These are phyloP conservation scores for Acidiella bohemica DNA, from an alignment of 495 filamentous ascomycete genomes.

Conservation along the genomic window DNA sequence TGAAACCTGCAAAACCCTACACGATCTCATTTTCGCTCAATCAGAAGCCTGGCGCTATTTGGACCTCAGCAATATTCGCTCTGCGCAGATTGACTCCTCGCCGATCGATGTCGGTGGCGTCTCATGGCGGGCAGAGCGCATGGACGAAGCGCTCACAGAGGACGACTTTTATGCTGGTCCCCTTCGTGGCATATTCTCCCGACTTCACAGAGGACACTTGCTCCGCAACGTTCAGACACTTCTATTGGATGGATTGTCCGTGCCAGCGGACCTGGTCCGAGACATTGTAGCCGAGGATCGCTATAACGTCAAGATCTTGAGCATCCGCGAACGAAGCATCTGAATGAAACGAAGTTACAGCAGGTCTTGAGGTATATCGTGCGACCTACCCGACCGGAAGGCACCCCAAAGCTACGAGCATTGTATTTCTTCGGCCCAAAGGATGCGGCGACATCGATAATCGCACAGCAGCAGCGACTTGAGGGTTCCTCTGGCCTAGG, in stretches of 20 bases:
- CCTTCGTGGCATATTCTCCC: conserved; percentile 53
- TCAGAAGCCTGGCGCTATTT: conserved; percentile 66
- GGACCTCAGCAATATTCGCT: conserved; percentile 52
- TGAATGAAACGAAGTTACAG: conserved; percentile 68
- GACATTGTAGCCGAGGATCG: conserved; percentile 58
- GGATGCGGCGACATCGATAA: conserved; percentile 21
- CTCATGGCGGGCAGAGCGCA: conserved; percentile 41
- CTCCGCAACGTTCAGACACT: conserved; percentile 67
- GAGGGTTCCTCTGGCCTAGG: conserved; percentile 12
- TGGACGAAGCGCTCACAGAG: conserved; percentile 56
- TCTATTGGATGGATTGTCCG: conserved; percentile 71
- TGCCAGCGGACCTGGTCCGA: conserved; percentile 60
- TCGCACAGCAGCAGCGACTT: conserved; percentile 18
- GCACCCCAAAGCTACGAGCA: conserved; percentile 58
- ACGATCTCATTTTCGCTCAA: conserved; percentile 49
- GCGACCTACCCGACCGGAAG: conserved; percentile 51
- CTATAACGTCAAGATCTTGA: conserved; percentile 68
- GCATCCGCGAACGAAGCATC: conserved; percentile 64
- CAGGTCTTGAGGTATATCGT: conserved; percentile 60
- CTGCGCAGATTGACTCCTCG: conserved; percentile 37
- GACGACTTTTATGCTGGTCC: conserved; percentile 69
- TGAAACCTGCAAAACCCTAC: conserved; percentile 52
- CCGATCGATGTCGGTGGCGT: conserved; percentile 44
- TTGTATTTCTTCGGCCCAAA: conserved; percentile 68
- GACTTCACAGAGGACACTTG: conserved; percentile 45